phyloP scores from a whole-genome alignment of 2,329 filamentous ascomycete species.

The Neonectria faginata region DNA sequence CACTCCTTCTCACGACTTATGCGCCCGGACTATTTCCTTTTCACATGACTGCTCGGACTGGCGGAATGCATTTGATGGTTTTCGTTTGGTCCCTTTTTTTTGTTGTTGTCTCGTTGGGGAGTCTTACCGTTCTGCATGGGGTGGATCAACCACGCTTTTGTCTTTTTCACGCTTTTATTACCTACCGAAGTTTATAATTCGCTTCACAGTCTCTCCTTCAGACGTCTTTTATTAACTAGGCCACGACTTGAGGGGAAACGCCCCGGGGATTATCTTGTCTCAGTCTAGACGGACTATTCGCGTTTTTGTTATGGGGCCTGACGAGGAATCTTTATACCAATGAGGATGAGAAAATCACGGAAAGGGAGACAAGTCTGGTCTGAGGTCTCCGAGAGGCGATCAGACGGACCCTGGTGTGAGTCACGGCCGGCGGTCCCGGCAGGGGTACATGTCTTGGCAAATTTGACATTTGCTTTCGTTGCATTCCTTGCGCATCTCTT shows the following conservation, averaged over 20 bases:
- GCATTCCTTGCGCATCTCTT: conserved; percentile 43
- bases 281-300: conserved; percentile 44
- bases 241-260: conserved; percentile 46
- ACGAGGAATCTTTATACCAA: conserved; percentile 48
- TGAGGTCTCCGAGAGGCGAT: conserved; percentile 43
- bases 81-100: conserved; percentile 45
- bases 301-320: conserved; percentile 40
- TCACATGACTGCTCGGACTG: conserved; percentile 53
- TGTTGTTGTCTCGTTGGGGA: conserved; percentile 40
- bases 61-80: conserved; percentile 49
- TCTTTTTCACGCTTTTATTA: conserved; percentile 39
- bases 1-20: conserved; percentile 52
- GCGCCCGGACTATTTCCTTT: conserved; percentile 51
- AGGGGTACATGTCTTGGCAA: conserved; percentile 46
- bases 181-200: conserved; percentile 53
- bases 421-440: conserved; percentile 44
- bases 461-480: conserved; percentile 49
- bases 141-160: conserved; percentile 39
- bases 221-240: conserved; percentile 43
- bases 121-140: conserved; percentile 43
- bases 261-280: conserved; percentile 46
- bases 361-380: conserved; percentile 35
- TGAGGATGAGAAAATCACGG: conserved; percentile 45
- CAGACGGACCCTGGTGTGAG: conserved; percentile 39
- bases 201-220: conserved; percentile 56